Evolutionary conservation across 2,329 filamentous ascomycete genomes (phyloP).

Genomic region (Gaeumannomyces tritici): DNA sequence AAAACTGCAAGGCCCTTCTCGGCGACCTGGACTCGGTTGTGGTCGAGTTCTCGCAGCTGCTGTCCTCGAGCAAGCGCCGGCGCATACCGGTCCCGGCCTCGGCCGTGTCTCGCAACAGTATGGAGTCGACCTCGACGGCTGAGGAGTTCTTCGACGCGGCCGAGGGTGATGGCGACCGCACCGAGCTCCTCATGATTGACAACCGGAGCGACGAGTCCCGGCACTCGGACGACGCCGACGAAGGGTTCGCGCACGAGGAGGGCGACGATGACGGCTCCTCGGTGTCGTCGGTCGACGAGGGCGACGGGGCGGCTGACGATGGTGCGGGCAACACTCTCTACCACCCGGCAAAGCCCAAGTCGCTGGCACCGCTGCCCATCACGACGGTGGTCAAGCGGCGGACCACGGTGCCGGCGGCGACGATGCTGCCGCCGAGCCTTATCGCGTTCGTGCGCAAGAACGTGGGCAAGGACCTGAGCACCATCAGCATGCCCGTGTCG

Average conservation of each 20-base stretch:
- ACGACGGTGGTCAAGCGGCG: constrained; percentile 56
- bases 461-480: constrained; percentile 93
- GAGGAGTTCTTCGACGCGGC: constrained; percentile 97
- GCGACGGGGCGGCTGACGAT: constrained; percentile 46
- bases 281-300: constrained; percentile 48
- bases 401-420: constrained; percentile 60
- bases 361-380: constrained; percentile 68
- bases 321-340: constrained; percentile 42
- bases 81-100: constrained; percentile 45
- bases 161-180: constrained; percentile 51
- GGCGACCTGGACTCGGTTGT: constrained; percentile 79
- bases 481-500: constrained; percentile 95
- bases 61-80: constrained; percentile 71
- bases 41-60: constrained; percentile 66
- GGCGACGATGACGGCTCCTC: constrained; percentile 55
- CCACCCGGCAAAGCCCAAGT: constrained; percentile 69
- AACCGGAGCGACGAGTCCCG: constrained; percentile 55
- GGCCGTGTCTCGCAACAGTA: constrained; percentile 46
- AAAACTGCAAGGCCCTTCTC: constrained; percentile 75
- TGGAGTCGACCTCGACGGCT: constrained; percentile 67
- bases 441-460: constrained; percentile 96
- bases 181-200: constrained; percentile 65
- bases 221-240: constrained; percentile 1
- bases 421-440: constrained; percentile 74
- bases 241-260: constrained; percentile 34